A percentile compares a stretch with the other conserved stretches of the same genome.
phyloP scores from a whole-genome alignment of 345 rosid genomes.

The Eucalyptus regnans region DNA sequence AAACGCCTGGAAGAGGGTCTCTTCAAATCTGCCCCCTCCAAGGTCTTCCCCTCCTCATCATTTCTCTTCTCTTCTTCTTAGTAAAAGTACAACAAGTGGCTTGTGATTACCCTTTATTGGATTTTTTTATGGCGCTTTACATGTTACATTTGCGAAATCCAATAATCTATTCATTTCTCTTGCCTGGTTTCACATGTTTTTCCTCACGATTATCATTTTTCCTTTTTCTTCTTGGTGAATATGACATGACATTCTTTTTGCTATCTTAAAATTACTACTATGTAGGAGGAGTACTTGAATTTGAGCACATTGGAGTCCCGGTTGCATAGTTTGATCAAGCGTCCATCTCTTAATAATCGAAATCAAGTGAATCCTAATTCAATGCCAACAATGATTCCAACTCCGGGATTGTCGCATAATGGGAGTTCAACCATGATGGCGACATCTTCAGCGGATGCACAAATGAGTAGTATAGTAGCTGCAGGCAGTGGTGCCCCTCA shows the following conservation, averaged over 20 bases:
- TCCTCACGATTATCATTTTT: background rate
- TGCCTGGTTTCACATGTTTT: background rate
- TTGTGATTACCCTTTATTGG: background rate
- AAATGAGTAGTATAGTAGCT: no score
- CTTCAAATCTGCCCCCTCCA: slow-evolving; percentile 47
- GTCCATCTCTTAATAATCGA: no score
- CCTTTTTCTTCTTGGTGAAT: background rate
- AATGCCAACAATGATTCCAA: no score
- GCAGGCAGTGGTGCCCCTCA: no score
- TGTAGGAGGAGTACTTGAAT: slow-evolving; percentile 82
- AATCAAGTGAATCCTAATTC: no score
- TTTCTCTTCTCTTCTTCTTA: background rate
- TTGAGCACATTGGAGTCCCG: slow-evolving; percentile 58
- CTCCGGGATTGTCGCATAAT: no score
- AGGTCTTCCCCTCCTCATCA: slow-evolving; percentile 28
- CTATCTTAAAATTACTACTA: background rate
- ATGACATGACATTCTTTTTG: background rate
- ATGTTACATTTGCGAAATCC: background rate
- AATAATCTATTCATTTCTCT: background rate
- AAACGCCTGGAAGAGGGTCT: slow-evolving; percentile 87
- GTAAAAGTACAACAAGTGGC: background rate
- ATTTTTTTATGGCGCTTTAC: background rate
- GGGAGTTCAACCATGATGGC: no score
- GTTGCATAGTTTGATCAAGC: slow-evolving; percentile 30
- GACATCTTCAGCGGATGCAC: no score